Conservation (phyloP, 177 flowering plant species). For the Vitis hybrid region DNA sequence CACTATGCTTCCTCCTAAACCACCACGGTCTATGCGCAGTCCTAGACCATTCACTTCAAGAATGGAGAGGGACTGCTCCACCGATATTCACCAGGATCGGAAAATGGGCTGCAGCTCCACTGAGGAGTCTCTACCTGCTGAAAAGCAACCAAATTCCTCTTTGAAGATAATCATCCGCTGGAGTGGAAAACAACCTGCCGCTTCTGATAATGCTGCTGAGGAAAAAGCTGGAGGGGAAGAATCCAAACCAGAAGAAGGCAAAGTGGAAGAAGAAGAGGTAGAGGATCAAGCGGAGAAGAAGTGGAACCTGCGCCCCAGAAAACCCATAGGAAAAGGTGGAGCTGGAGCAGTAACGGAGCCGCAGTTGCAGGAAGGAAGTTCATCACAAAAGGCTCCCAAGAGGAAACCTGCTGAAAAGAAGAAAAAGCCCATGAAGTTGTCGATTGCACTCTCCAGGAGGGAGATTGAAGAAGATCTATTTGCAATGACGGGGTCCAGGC, state of each 20-base stretch:
- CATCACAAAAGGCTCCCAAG: neutral
- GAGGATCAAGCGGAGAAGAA: constrained; percentile 12
- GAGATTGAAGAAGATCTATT: constrained; percentile 49
- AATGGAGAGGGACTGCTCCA: too few relatives aligned
- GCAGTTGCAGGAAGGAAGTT: neutral
- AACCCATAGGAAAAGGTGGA: neutral
- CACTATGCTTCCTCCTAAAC: too few relatives aligned
- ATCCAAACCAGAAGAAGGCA: neutral
- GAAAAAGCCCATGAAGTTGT: constrained; percentile 18
- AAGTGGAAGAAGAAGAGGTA: neutral
- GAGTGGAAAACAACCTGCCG: too few relatives aligned
- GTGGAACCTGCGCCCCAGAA: constrained; percentile 28
- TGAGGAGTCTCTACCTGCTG: too few relatives aligned
- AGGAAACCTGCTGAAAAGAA: constrained; percentile 7
- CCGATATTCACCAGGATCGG: too few relatives aligned
- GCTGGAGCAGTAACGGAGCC: neutral
- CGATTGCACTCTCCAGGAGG: constrained; percentile 24
- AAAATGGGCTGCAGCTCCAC: too few relatives aligned
- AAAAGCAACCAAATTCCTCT: too few relatives aligned
- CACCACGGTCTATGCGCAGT: too few relatives aligned
- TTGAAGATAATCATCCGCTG: too few relatives aligned
- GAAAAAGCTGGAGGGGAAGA: neutral
- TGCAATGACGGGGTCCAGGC: constrained; percentile 34
- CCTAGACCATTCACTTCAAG: too few relatives aligned
- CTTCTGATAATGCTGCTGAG: neutral